These are phyloP conservation scores for Erodium moschatum DNA, from an alignment of 441 rosid genomes.

Conservation along the genomic window DNA sequence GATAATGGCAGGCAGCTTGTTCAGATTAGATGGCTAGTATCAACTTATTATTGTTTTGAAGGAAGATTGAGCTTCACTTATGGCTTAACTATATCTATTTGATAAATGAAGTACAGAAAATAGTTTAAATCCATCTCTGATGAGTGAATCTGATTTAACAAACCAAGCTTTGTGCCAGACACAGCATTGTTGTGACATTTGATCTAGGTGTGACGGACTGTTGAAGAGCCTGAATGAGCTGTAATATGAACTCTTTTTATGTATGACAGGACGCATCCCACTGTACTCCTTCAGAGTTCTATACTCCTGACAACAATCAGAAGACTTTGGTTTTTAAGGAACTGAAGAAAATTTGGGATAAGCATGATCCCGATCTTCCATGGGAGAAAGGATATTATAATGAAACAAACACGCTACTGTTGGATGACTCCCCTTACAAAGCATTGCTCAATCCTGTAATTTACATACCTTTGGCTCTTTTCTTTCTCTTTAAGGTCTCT, in stretches of 20 bases:
- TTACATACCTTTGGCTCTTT: conserved; percentile 8
- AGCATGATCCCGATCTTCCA: conserved; percentile 47
- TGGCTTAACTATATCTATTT: background rate
- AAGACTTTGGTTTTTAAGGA: conserved; percentile 69
- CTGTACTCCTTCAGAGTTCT: conserved; percentile 45
- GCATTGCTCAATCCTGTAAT: conserved; percentile 91
- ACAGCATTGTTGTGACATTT: background rate
- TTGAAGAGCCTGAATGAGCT: background rate
- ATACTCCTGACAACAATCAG: conserved; percentile 53
- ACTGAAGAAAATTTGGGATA: conserved; percentile 63
- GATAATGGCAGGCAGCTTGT: background rate
- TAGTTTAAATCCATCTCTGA: background rate
- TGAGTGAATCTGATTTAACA: background rate
- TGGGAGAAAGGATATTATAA: conserved; percentile 57
- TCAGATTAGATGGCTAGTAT: background rate
- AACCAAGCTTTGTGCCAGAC: conserved; percentile 3
- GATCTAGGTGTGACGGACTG: background rate
- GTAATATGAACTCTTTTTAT: conserved; percentile 7
- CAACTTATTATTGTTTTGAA: background rate
- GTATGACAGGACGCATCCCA: conserved; percentile 65
- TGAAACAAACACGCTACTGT: conserved; percentile 63
- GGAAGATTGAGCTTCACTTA: background rate
- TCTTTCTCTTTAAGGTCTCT: background rate
- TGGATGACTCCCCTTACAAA: conserved; percentile 89
- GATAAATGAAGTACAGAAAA: background rate